These are phyloP conservation scores for Vairimorpha necatrix DNA, from an alignment of 371 early-diverging fungal genomes.

Conservation along the genomic window DNA sequence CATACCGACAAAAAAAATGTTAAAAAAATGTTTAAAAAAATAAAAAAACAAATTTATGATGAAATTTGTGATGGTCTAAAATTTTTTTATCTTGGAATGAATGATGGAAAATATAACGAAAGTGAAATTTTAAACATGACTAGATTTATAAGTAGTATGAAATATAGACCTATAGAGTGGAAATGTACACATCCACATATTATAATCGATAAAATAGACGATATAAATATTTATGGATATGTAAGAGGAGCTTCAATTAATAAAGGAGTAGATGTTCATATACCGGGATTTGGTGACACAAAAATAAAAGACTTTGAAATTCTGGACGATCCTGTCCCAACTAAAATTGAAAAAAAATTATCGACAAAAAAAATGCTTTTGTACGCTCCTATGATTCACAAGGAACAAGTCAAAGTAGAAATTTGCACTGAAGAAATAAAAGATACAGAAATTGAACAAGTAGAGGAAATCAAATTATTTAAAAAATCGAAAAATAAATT, in stretches of 20 bases:
- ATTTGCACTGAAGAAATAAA: background rate
- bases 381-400: constrained; percentile 24
- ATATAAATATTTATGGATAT: constrained; percentile 38
- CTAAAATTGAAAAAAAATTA: constrained; percentile 13
- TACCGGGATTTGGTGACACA: constrained; percentile 32
- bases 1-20: constrained; percentile 28
- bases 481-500: constrained; percentile 13
- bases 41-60: constrained; percentile 55
- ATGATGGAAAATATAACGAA: constrained; percentile 42
- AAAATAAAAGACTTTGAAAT: constrained; percentile 16
- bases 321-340: constrained; percentile 23
- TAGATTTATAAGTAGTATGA: constrained; percentile 51
- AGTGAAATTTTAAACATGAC: constrained; percentile 34
- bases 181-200: constrained; percentile 60
- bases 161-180: constrained; percentile 60
- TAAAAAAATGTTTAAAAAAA: constrained; percentile 38
- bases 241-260: constrained; percentile 16
- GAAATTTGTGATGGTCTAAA: constrained; percentile 57
- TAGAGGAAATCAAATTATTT: constrained; percentile 19
- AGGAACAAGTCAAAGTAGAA: background rate
- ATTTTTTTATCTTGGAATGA: constrained; percentile 44
- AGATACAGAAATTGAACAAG: background rate
- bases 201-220: constrained; percentile 52
- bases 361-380: constrained; percentile 5
- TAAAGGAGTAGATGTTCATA: constrained; percentile 24